A percentile compares a stretch with the other conserved stretches of the same genome.
phyloP scores from a whole-genome alignment of 306 rosid species.

The Cajanus cajan region DNA sequence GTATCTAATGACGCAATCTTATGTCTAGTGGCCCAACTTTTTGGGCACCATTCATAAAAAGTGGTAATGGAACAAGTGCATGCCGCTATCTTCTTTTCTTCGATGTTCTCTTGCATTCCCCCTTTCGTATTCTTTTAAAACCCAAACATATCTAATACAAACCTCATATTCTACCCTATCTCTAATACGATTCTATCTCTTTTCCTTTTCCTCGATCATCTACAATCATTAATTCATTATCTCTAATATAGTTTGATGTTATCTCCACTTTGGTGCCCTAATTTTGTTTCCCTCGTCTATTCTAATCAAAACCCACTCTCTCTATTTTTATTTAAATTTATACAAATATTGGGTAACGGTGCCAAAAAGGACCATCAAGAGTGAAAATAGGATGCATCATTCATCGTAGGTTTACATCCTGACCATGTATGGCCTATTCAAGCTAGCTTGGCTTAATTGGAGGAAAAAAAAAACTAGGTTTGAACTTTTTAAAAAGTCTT shows the following conservation, averaged over 20 bases:
- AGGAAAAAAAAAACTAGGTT: background rate
- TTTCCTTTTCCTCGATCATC: conserved; percentile 1
- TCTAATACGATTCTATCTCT: background rate
- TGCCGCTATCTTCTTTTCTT: conserved; percentile 10
- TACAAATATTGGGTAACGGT: background rate
- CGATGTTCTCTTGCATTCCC: background rate
- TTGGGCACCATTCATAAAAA: conserved; percentile 4
- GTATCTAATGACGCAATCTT: background rate
- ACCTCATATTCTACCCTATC: conserved; percentile 12
- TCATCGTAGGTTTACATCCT: too few relatives aligned
- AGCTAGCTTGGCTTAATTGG: background rate
- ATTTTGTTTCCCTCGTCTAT: background rate
- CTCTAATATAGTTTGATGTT: background rate
- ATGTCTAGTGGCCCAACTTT: background rate
- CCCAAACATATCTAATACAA: background rate
- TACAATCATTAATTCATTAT: conserved; percentile 21
- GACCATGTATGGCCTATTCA: background rate
- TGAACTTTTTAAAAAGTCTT: background rate
- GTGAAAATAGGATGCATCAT: background rate
- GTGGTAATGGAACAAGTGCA: conserved; percentile 24
- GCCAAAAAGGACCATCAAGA: background rate
- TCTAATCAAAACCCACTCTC: background rate
- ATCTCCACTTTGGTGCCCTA: background rate
- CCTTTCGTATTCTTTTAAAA: background rate
- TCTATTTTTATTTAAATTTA: background rate